Conservation (phyloP, 2,329 filamentous ascomycete species). For the Colletotrichum gloeosporioides region DNA sequence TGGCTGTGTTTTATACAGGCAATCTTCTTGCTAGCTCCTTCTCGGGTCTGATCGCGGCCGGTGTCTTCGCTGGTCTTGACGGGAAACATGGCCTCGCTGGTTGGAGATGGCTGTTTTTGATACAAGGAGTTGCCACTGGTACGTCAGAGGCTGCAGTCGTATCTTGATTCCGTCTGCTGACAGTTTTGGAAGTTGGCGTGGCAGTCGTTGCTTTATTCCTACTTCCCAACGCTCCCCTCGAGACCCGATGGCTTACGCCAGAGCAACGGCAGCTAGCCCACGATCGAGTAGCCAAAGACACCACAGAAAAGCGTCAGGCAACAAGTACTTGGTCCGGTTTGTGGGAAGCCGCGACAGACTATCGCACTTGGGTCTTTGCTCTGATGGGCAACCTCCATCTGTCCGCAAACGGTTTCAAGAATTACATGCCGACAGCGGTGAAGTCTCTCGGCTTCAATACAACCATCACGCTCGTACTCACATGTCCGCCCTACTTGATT, state of each 20-base stretch:
- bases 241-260: conserved; percentile 40
- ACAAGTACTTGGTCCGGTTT: conserved; percentile 48
- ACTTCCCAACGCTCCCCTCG: conserved; percentile 34
- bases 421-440: conserved; percentile 15
- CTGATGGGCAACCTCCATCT: conserved; percentile 57
- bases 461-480: conserved; percentile 47
- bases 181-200: conserved; percentile 21
- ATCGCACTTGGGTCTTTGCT: conserved; percentile 52
- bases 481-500: conserved; percentile 44
- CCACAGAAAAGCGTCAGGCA: conserved; percentile 38
- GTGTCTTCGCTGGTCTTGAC: conserved; percentile 47
- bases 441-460: conserved; percentile 41
- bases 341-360: conserved; percentile 47
- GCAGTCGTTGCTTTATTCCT: conserved; percentile 20
- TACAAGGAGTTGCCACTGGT: background rate
- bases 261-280: conserved; percentile 46
- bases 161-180: background rate
- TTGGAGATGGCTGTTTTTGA: conserved; percentile 42
- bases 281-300: conserved; percentile 31
- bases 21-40: conserved; percentile 49
- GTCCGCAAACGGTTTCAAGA: conserved; percentile 51
- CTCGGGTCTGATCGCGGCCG: conserved; percentile 48
- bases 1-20: conserved; percentile 50
- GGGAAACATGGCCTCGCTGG: conserved; percentile 39
- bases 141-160: background rate